Base-by-base conservation (phyloP, 495 filamentous ascomycete species). In the Penicillium coprophilum region DNA sequence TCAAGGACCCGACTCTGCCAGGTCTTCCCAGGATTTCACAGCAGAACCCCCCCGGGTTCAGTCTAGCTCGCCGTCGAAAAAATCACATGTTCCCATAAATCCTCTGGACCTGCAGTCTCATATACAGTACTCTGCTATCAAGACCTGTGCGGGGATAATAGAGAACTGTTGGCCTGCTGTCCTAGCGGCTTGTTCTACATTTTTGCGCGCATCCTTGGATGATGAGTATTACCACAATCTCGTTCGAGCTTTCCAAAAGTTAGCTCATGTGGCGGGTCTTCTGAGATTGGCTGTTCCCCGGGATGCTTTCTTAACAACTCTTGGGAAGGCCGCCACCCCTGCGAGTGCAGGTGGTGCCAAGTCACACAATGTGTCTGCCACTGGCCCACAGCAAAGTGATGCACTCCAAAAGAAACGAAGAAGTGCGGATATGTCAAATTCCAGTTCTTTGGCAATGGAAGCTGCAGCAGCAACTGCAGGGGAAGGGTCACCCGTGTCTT, bases 151-250 rank as follows among this genome's bases (percentile, higher is more conserved):
- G 23, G 82, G 81, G 3, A 88, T 97, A 43, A 87, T 98, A 41
- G 88, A 92, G 6, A 81, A 89, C 62, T 97, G 95, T 64, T 98
- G 94, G 94, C 94, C 95, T 23, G 94, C 95, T 45, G 82, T 97
- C 13, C 83, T 98, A 32, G 93, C 94, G 15, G 88, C 91, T 1
- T 97, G 90, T 60, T 97, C 94, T 0, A 97, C 93, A 1, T 97
- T 97, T 70, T 70, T 98, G 23, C 92, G 92, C 67, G 91, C 95
- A 19, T 85, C 91, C 0, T 72, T 98, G 10, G 94, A 97, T 63
- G 86, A 90, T n/a, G 93, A 96, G 39, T 96, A 92, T 57, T 97
- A 96, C 58, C 92, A 96, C 59, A 85, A 85, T 23, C 80, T 98
- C 2, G 92, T 98, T n/a, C 82, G 93, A 46, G 88, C 92, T 0